Base-by-base conservation (phyloP, 2,329 filamentous ascomycete species). In the Ceratocystis lukuohia region DNA sequence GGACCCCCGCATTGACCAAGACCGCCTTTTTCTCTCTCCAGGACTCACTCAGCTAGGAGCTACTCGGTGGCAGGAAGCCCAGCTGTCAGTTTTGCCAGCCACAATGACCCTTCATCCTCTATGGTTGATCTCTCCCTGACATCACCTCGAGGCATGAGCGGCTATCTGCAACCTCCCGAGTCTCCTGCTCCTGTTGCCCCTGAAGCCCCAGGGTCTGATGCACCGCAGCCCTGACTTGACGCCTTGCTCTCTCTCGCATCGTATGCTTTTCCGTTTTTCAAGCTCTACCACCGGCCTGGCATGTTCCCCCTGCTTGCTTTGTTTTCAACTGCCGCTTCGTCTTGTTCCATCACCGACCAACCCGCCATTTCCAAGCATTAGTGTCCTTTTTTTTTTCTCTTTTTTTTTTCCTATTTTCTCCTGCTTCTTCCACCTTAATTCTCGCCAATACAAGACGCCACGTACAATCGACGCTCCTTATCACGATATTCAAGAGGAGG, bases 381-480 rank as follows among this genome's bases (percentile, higher is more conserved):
- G 64, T 45, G 15, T n/a, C 22, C 57, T 20, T 64, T 41, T 61
- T 25, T 22, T n/a, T 3, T 22, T 48, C 56, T 56, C 1, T 66
- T 25, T 22, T 59, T 28, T 57, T 46, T 10, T 57, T 6, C 12
- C 25, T 37, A 28, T 45, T 45, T 64, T 45, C 33, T 66, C 22
- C 44, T 30, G 22, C n/a, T 56, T 50, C 8, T 45, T 63, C 22
- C 22, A 5, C 48, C 30, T 63, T 45, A 41, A 22, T 28, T 57
- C 46, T 65, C 22, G 63, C 63, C 59, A 46, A 66, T 53, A 66
- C 65, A 66, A 66, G 65, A 66, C 65, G 65, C 65, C 65, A 66
- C 48, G 61, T 66, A 66, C 50, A 63, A 66, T 25, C 65, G 46
- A 66, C 65, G 48, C 48, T 66, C 65, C 65, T 66, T 66, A 66